phyloP scores from a whole-genome alignment of 805 yeast genomes.

The Lachancea quebecensis region DNA sequence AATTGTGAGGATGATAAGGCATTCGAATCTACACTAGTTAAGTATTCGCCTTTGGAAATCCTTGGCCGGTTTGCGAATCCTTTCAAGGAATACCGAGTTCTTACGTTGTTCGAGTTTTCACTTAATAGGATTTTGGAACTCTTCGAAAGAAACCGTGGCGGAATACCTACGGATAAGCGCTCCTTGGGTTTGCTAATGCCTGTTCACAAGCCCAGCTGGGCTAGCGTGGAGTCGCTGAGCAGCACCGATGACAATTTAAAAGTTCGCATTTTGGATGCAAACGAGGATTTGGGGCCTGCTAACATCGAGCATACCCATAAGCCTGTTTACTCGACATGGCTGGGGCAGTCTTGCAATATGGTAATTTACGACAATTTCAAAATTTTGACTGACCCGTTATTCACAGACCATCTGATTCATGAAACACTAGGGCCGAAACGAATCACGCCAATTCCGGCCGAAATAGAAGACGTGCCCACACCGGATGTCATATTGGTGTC shows the following conservation, averaged over 20 bases:
- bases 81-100: constrained; percentile 82
- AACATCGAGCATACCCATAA: neutral
- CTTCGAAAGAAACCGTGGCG: constrained; percentile 56
- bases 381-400: constrained; percentile 80
- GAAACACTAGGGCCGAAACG: constrained; percentile 74
- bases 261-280: neutral
- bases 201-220: constrained; percentile 47
- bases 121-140: constrained; percentile 66
- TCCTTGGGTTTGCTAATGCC: constrained; percentile 55
- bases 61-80: constrained; percentile 87
- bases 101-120: constrained; percentile 80
- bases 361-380: constrained; percentile 67
- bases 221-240: neutral
- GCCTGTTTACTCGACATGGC: constrained; percentile 57
- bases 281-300: neutral
- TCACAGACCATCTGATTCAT: constrained; percentile 56
- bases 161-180: constrained; percentile 42
- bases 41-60: constrained; percentile 44
- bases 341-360: constrained; percentile 85
- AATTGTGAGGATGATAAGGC: constrained; percentile 14
- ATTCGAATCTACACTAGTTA: constrained; percentile 15
- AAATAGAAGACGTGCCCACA: constrained; percentile 52
- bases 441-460: constrained; percentile 70
- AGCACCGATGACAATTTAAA: neutral
- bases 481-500: constrained; percentile 75